phyloP scores from a whole-genome alignment of 331 rosid genomes.

The Quercus lobata region DNA sequence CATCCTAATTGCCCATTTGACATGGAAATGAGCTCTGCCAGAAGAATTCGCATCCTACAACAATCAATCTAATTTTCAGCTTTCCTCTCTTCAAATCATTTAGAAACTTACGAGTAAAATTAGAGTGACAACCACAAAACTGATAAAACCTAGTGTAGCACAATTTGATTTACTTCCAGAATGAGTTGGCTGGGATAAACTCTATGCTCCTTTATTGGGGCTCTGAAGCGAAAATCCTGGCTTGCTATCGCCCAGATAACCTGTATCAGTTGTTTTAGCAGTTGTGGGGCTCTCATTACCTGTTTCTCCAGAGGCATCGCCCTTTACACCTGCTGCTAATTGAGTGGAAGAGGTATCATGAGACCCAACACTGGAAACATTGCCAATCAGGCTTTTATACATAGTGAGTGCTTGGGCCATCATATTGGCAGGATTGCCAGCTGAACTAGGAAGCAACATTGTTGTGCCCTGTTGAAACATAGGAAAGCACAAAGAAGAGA shows the following conservation, averaged over 20 bases:
- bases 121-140: not conserved
- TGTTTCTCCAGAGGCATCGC: conserved; percentile 28
- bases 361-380: conserved; percentile 36
- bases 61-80: conserved; percentile 9
- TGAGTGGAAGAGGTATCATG: conserved; percentile 23
- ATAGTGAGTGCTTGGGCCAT: conserved; percentile 92
- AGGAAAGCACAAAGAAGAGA: not conserved
- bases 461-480: conserved; percentile 70
- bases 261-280: conserved; percentile 8
- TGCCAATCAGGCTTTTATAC: conserved; percentile 76
- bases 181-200: conserved; percentile 13
- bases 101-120: not conserved
- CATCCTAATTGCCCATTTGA: not conserved
- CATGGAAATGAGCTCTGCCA: conserved; percentile 4
- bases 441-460: conserved; percentile 89
- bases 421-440: conserved; percentile 85
- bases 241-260: conserved; percentile 1
- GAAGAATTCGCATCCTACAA: conserved; percentile 4
- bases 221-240: conserved; percentile 67
- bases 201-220: conserved; percentile 36
- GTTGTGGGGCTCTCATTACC: conserved; percentile 18
- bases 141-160: not conserved
- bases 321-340: conserved; percentile 24
- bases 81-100: conserved; percentile 11
- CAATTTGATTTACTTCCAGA: conserved; percentile 1